A percentile compares a stretch with the other conserved stretches of the same genome.
Evolutionary conservation across 345 rosid species (phyloP).

Genomic region (Toxicodendron radicans): DNA sequence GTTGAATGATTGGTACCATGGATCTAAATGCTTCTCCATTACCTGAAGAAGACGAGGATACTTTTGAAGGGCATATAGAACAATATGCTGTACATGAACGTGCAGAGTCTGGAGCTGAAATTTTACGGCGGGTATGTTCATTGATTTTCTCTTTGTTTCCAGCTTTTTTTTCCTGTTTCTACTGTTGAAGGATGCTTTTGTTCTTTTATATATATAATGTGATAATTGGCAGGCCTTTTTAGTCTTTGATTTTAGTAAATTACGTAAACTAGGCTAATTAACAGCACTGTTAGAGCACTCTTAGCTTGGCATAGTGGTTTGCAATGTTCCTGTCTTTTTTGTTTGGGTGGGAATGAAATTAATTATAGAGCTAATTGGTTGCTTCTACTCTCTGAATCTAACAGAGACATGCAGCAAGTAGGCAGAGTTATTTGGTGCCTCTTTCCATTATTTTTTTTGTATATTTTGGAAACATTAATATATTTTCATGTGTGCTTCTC

Average conservation of each 20-base stretch:
- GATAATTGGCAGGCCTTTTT: background rate
- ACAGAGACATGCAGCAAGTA: too few relatives aligned
- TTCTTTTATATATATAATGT: background rate
- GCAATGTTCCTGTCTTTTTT: background rate
- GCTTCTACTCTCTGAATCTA: too few relatives aligned
- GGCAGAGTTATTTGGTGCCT: background rate
- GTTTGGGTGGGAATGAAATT: too few relatives aligned
- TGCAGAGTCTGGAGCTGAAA: conserved; percentile 60
- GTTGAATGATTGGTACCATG: conserved; percentile 78
- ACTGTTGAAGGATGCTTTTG: background rate
- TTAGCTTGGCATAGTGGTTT: too few relatives aligned
- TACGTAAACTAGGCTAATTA: background rate
- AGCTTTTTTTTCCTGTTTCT: background rate
- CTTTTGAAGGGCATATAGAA: conserved; percentile 44
- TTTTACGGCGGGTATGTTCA: conserved; percentile 59
- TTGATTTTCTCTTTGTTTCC: background rate
- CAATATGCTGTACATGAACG: conserved; percentile 52
- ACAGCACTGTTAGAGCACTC: background rate
- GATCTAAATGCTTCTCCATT: conserved; percentile 73
- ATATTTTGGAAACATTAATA: background rate
- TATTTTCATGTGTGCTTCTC: background rate
- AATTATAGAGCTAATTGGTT: too few relatives aligned
- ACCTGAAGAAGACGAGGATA: conserved; percentile 82
- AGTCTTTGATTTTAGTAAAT: background rate
- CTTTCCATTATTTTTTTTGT: background rate